phyloP scores from a whole-genome alignment of 1,284 basidiomycete genomes.

The Exobasidium cylindrosporum region DNA sequence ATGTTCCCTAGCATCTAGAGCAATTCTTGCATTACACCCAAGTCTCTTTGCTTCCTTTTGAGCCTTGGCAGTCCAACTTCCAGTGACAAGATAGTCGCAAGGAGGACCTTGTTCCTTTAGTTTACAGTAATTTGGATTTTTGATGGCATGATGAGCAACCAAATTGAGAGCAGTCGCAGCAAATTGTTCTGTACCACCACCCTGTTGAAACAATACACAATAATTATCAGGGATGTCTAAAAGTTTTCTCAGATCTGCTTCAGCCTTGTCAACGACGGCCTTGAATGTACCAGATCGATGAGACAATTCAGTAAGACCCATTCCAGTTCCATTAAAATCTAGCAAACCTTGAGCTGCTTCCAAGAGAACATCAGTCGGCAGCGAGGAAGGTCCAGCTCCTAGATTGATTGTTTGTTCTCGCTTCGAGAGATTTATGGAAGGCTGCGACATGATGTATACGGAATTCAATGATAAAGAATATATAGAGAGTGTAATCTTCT shows the following conservation, averaged over 20 bases:
- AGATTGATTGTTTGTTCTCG: constrained; percentile 51
- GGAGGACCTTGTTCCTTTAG: constrained; percentile 35
- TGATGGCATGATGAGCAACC: constrained; percentile 42
- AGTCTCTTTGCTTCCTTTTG: constrained; percentile 47
- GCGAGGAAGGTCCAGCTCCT: constrained; percentile 50
- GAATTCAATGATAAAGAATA: neutral
- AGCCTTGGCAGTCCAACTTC: constrained; percentile 50
- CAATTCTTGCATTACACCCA: constrained; percentile 38
- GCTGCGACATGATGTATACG: neutral
- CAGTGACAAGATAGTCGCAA: constrained; percentile 51
- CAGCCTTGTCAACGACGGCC: constrained; percentile 43
- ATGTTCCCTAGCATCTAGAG: constrained; percentile 34
- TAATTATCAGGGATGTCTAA: constrained; percentile 44
- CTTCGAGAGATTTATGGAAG: constrained; percentile 13
- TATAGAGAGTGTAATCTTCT: no score
- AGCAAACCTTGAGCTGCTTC: constrained; percentile 49
- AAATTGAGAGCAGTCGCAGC: constrained; percentile 51
- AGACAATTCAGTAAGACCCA: constrained; percentile 53
- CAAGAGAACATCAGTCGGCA: constrained; percentile 49
- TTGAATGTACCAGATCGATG: constrained; percentile 51
- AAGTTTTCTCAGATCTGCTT: constrained; percentile 43
- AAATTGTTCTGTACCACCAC: constrained; percentile 54
- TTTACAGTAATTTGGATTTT: constrained; percentile 39
- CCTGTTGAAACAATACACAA: constrained; percentile 50
- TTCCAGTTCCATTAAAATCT: constrained; percentile 47